Base-by-base conservation (phyloP, 495 filamentous ascomycete genomes). In the Hypoxylon perforatum region DNA sequence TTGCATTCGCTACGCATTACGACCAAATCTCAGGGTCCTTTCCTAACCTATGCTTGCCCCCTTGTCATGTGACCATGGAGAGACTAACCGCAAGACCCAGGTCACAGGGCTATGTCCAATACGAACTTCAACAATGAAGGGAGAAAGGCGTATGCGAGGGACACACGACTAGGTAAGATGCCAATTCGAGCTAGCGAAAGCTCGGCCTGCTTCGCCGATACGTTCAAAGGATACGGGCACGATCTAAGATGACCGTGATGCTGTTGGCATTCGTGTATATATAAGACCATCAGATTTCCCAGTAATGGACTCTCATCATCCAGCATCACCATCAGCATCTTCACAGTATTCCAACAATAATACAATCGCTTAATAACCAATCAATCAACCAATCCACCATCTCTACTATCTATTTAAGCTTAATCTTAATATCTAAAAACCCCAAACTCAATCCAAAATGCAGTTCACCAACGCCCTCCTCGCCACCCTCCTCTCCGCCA, bases 401-500 rank as follows among this genome's bases (percentile, higher is more conserved):
- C n/a, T n/a, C n/a, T n/a, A 18, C 42, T 10, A 59, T 23, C 15
- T 38, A 51, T 56, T 55, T 63, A 51, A 56, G 38, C 15, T 25
- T 45, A 47, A 30, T 51, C 47, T 48, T 12, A 67, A 38, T 35
- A 21, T 22, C 11, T 35, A 35, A 51, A 8, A 51, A 0, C 17
- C 55, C 53, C 38, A 67, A 65, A 44, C 42, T 30, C 63, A 65
- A 49, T 50, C 19, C 69, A 74, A 53, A 62, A 82, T 82, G 80
- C 77, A 82, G 67, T 64, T 82, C 76, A 73, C 73, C 63, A 72
- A 72, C 65, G 54, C 77, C 60, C 25, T 73, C 58, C 25, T 77
- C 44, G 54, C 77, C 67, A 41, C 74, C 55, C 22, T 71, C 45
- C 63, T 80, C 67, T 70, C 77, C 58, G 71, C 76, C 46, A 69